Percentiles rank a stretch among this genome's conserved stretches.
These are phyloP conservation scores for Lavandula angustifolia DNA, from an alignment of 257 asterid genomes.

Conservation along the genomic window DNA sequence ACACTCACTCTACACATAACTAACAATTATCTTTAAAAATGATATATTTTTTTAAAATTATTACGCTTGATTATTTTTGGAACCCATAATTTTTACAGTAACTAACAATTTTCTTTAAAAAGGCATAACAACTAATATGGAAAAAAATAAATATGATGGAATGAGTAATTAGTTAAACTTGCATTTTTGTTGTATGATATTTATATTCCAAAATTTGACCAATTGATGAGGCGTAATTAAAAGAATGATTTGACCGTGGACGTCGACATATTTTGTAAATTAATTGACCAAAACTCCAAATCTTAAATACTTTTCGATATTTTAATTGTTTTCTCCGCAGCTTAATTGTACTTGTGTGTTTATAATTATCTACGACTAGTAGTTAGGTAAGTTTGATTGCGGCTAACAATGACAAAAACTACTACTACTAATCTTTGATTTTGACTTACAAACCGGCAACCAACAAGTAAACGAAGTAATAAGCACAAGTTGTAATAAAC, in stretches of 20 bases:
- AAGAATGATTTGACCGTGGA: slow-evolving; percentile 29
- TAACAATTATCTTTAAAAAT: no score
- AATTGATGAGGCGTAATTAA: slow-evolving; percentile 9
- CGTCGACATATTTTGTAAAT: slow-evolving; percentile 21
- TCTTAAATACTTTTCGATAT: not conserved
- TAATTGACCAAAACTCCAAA: not conserved
- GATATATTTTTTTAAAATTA: no score
- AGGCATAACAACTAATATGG: no score
- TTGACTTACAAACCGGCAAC: slow-evolving; percentile 32
- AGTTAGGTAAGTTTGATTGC: not conserved
- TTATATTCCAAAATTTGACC: slow-evolving; percentile 29
- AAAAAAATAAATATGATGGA: no score
- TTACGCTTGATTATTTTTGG: no score
- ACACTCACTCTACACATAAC: no score
- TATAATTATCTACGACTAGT: slow-evolving; percentile 7
- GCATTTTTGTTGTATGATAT: slow-evolving; percentile 2
- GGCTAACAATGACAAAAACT: slow-evolving; percentile 20
- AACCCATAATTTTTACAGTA: no score
- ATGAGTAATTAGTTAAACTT: no score
- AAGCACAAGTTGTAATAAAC: not conserved
- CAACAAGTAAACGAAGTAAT: not conserved
- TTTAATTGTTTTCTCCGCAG: not conserved
- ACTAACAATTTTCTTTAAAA: no score
- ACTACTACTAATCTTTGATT: slow-evolving; percentile 30
- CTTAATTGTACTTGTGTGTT: slow-evolving; percentile 29